Base-by-base conservation (phyloP, 2,329 filamentous ascomycete species). In the Alternaria gaisen region DNA sequence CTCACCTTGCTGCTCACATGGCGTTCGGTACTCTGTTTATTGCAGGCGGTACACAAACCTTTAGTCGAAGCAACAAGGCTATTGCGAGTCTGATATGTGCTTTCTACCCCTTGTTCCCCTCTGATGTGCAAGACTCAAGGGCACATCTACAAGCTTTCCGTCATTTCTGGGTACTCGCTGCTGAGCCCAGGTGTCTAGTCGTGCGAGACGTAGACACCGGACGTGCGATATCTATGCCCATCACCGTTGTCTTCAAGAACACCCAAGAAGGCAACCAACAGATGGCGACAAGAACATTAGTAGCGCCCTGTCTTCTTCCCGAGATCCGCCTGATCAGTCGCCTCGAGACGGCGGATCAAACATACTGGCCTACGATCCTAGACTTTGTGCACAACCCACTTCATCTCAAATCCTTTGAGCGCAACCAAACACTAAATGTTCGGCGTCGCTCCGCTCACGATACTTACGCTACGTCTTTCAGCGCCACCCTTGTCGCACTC, bases 121-220 rank as follows among this genome's bases (percentile, higher is more conserved):
- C 88, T 10, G 90, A 88, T 30, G 92, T 98, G 2, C 91, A 97
- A 72, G 95, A 99, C 80, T 98, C 98, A 74, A 91, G 92, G 66
- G 93, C 93, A 11, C 95, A 99, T 72, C 85, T 99, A 6, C 95
- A 99, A 81, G 95, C 96, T 4, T 95, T 99, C 81, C 89, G 96
- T 5, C 94, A 99, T 79, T 91, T 99, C 73, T 99, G 95, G 95
- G 94, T 97, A 11, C 85, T 99, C 4, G 95, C 95, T 1, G 90
- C 92, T 0, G 95, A 99, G 72, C 88, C 93, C 10, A 88, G 96
- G 53, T 98, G 94, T 74, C 86, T 99, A 0, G 88, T 99, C 1
- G 87, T 92, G 18, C 91, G 94, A 63, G 95, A 99, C 69, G 87
- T 95, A 3, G 89, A 95, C 60, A 97, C 92, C 0, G 88, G 90